A percentile compares a stretch with the other conserved stretches of the same genome.
Conservation (phyloP, 495 filamentous ascomycete species). For the Pyrenopolyporus hunteri region DNA sequence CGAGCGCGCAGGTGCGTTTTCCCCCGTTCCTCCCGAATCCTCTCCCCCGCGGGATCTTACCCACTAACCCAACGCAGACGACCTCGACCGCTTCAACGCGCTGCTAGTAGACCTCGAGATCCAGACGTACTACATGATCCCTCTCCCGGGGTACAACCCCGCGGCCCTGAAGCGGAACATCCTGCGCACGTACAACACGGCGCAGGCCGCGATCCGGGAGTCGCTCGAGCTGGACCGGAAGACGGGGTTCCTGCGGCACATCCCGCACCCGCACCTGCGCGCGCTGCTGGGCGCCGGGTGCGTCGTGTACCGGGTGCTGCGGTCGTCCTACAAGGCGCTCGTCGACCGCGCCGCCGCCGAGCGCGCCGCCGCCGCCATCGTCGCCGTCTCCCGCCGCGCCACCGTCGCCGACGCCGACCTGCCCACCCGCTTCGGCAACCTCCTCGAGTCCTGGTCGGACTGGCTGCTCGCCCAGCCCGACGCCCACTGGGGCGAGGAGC, state of each 20-base stretch:
- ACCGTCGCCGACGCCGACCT: slow-evolving; percentile 42
- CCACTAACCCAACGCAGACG: slow-evolving; percentile 22
- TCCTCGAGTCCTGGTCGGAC: slow-evolving; percentile 44
- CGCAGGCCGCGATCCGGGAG: slow-evolving; percentile 43
- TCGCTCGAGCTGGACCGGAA: slow-evolving; percentile 41
- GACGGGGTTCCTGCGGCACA: slow-evolving; percentile 45
- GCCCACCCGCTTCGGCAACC: slow-evolving; percentile 42
- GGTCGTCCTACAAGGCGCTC: slow-evolving; percentile 43
- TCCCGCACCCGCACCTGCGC: slow-evolving; percentile 51
- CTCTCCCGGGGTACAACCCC: slow-evolving; percentile 42
- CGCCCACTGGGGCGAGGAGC: slow-evolving; percentile 24
- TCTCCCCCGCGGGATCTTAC: neutral
- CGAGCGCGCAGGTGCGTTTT: slow-evolving; percentile 47
- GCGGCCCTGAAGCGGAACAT: slow-evolving; percentile 50
- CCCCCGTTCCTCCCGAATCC: neutral
- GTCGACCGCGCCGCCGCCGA: slow-evolving; percentile 33
- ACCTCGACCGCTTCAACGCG: slow-evolving; percentile 49
- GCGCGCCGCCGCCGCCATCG: slow-evolving; percentile 18
- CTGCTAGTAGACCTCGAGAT: slow-evolving; percentile 52
- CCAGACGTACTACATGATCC: slow-evolving; percentile 55
- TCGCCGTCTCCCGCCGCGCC: slow-evolving; percentile 31
- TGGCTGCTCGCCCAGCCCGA: slow-evolving; percentile 3
- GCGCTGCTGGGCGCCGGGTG: slow-evolving; percentile 44
- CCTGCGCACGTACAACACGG: slow-evolving; percentile 49
- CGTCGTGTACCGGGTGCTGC: slow-evolving; percentile 49